These are phyloP conservation scores for Chlamydomonas sphaeroides DNA, from an alignment of 139 green algal genomes.

Conservation along the genomic window DNA sequence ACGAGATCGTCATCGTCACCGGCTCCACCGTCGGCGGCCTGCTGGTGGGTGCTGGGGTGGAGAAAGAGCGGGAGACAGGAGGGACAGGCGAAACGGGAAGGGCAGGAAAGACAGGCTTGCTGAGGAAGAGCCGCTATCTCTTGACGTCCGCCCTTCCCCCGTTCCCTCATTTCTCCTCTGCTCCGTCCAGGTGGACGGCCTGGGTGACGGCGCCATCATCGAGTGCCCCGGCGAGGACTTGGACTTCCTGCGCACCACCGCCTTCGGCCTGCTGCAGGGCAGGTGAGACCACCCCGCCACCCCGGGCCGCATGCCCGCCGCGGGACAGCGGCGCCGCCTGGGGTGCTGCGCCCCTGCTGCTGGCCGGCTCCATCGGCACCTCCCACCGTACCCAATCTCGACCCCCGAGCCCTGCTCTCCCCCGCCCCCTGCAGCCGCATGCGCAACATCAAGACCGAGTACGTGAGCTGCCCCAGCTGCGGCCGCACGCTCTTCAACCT, in stretches of 20 bases:
- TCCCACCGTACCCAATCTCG: too few species aligned
- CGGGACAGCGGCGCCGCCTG: too few species aligned
- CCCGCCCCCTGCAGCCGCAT: too few species aligned
- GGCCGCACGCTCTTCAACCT: constrained; percentile 98
- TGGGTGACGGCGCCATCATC: constrained; percentile 94
- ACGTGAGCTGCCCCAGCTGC: constrained; percentile 97
- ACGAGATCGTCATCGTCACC: constrained; percentile 84
- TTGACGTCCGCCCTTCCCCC: background rate
- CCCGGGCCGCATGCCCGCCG: too few species aligned
- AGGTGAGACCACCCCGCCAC: too few species aligned
- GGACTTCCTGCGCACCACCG: constrained; percentile 91
- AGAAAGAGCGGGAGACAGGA: background rate
- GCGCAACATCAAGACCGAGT: constrained; percentile 99
- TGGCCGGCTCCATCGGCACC: too few species aligned
- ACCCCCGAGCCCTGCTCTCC: too few species aligned
- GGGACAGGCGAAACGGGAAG: too few species aligned
- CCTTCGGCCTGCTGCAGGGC: constrained; percentile 97
- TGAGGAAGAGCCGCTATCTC: background rate
- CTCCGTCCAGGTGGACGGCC: constrained; percentile 75
- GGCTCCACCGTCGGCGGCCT: constrained; percentile 87
- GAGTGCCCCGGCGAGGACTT: constrained; percentile 81
- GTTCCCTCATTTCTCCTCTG: background rate
- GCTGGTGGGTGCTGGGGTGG: constrained; percentile 82
- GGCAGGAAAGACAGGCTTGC: too few species aligned
- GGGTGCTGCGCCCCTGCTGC: too few species aligned